Base-by-base conservation (phyloP, 2,329 filamentous ascomycete species). In the Ceratocystis lukuohia region DNA sequence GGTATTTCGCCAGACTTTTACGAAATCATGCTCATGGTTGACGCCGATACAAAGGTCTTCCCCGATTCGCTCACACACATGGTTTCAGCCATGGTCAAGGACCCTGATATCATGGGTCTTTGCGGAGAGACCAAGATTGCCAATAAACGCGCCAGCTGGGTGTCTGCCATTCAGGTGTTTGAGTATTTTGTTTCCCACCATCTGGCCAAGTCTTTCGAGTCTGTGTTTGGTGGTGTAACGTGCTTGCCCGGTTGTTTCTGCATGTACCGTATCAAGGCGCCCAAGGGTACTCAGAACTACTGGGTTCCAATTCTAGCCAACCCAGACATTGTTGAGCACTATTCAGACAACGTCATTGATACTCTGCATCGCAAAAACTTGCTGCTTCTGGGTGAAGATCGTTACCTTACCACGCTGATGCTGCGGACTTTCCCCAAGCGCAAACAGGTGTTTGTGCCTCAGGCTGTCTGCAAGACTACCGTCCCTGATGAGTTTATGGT, bases 161-260 rank as follows among this genome's bases (percentile, higher is more conserved):
- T 97, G 50, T 90, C 91, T 5, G 95, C 94, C 78, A 99, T 99
- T 72, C 94, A 99, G 77, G 95, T 99, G 33, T 99, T 99, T 73
- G 94, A 99, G 80, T 96, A 97, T 79, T 99, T 97, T 80, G 94
- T 99, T 77, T 97, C 94, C 1, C 94, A 99, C 76, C 95, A 99
- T 75, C 83, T 95, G 72, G 85, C 92, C 73, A 99, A 99, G 78
- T 91, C 93, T 3, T 99, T 99, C 77, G 94, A 99, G 76, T 96
- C 92, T 0, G 89, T 96, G 70, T 99, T 99, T 76, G 94, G 94
- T 77, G 94, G 94, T 88, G 94, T 99, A 69, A 99, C 94, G 70
- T 99, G 94, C 82, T 81, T 99, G 71, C 94, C 94, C 17, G 94
- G 94, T 70, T 99, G 94, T 81, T 99, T 99, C 86, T 96, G 91